A percentile compares a stretch with the other conserved stretches of the same genome.
phyloP scores from a whole-genome alignment of 257 asterid genomes.

The Schizonepeta tenuifolia region DNA sequence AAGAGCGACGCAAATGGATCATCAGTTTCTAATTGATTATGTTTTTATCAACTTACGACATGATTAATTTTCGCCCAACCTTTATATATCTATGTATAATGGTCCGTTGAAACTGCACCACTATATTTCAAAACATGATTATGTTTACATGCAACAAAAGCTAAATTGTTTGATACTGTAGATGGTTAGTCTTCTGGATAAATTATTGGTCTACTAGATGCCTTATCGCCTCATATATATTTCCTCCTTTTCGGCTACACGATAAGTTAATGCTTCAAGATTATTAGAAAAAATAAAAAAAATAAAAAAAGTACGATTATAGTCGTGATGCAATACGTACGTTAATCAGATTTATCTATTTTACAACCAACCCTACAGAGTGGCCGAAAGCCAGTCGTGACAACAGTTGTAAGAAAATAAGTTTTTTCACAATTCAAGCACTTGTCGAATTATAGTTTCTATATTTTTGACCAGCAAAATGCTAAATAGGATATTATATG shows the following conservation, averaged over 20 bases:
- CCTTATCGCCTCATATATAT: conserved; percentile 12
- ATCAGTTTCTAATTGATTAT: neutral
- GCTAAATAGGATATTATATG: no score
- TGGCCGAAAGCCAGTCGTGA: neutral
- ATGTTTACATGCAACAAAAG: conserved; percentile 11
- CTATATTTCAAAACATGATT: conserved; percentile 1
- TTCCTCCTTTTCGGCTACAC: conserved; percentile 27
- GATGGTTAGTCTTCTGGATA: neutral
- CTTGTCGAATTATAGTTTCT: no score
- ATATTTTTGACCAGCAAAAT: no score
- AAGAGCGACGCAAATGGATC: no score
- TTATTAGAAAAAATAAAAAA: neutral
- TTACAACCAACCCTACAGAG: neutral
- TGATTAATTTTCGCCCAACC: neutral
- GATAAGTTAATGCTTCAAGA: neutral
- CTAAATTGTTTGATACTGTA: neutral
- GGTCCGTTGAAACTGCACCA: no score
- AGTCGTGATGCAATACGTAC: neutral
- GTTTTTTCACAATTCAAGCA: no score
- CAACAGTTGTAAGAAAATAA: no score
- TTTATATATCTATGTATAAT: no score
- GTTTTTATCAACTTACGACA: neutral
- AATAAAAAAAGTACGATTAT: conserved; percentile 6
- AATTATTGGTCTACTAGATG: neutral
- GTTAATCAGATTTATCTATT: neutral